A percentile compares a stretch with the other conserved stretches of the same genome.
Conservation (phyloP, 108 stramenopile species). For the Cylindrotheca fusiformis region DNA sequence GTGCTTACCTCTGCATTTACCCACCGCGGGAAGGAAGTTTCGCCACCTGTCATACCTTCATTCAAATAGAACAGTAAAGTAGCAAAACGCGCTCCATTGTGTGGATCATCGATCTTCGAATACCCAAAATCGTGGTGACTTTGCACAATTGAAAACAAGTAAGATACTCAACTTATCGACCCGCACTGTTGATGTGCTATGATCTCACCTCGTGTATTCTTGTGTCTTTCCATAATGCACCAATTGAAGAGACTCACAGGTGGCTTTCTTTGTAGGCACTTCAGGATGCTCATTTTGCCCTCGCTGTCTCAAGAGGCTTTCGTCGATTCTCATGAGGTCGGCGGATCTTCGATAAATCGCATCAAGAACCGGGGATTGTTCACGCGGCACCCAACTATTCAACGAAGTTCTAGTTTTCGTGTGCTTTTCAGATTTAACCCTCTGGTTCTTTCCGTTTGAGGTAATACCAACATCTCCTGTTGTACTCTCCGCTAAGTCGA, state of each 20-base stretch:
- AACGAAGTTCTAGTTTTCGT: slow-evolving; percentile 69
- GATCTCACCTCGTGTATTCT: slow-evolving; percentile 60
- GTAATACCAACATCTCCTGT: slow-evolving; percentile 52
- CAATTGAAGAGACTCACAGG: slow-evolving; percentile 83
- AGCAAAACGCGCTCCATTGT: slow-evolving; percentile 68
- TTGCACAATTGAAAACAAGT: slow-evolving; percentile 2
- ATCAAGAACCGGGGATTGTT: slow-evolving; percentile 66
- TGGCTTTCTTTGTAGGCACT: slow-evolving; percentile 30
- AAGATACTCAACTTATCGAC: no score
- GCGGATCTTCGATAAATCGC: slow-evolving; percentile 86
- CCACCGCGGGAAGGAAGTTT: slow-evolving; percentile 78
- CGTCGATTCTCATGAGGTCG: slow-evolving; percentile 83
- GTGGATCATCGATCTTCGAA: slow-evolving; percentile 34
- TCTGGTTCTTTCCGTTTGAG: slow-evolving; percentile 9
- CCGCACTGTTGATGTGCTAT: background rate
- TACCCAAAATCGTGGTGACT: slow-evolving; percentile 90
- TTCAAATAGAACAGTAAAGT: slow-evolving; percentile 88
- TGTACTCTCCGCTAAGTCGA: slow-evolving; percentile 42
- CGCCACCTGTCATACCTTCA: slow-evolving; percentile 63
- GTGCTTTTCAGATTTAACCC: background rate
- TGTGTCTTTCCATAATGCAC: slow-evolving; percentile 82
- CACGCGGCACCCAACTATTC: slow-evolving; percentile 85
- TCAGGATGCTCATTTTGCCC: slow-evolving; percentile 51
- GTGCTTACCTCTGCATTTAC: slow-evolving; percentile 62
- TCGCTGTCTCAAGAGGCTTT: slow-evolving; percentile 59